phyloP scores from a whole-genome alignment of 768 basidiomycete genomes.

The Obba rivulosa region DNA sequence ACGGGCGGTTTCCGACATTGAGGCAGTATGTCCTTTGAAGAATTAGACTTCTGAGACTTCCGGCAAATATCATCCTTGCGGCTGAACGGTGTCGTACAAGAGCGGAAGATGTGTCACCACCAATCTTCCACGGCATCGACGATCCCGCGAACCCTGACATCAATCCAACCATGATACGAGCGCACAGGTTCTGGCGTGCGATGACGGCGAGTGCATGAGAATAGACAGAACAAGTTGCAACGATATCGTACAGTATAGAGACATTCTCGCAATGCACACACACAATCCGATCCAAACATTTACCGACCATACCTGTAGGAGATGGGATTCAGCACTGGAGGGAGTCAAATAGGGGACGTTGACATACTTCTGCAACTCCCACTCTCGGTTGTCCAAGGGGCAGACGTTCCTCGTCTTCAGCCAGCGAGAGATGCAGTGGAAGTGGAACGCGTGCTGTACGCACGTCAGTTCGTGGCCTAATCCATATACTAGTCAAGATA shows the following conservation, averaged over 20 bases:
- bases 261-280: too few species aligned
- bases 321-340: background rate
- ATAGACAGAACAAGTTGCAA: slow-evolving; percentile 1
- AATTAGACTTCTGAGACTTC: too few species aligned
- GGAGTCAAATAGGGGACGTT: background rate
- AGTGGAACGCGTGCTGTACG: slow-evolving; percentile 93
- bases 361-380: slow-evolving; percentile 94
- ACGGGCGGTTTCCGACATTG: too few species aligned
- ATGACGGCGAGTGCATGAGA: slow-evolving; percentile 1
- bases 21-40: too few species aligned
- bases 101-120: too few species aligned
- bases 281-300: slow-evolving; percentile 3
- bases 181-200: too few species aligned
- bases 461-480: slow-evolving; percentile 2
- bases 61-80: too few species aligned
- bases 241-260: too few species aligned
- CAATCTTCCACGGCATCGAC: too few species aligned
- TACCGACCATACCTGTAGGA: slow-evolving; percentile 37
- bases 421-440: slow-evolving; percentile 99
- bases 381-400: slow-evolving; percentile 92
- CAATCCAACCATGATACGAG: too few species aligned
- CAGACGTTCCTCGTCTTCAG: slow-evolving; percentile 96
- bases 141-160: too few species aligned
- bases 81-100: too few species aligned
- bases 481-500: background rate